Evolutionary conservation across 768 basidiomycete species (phyloP).

Genomic region (Amanita pallidorosea): DNA sequence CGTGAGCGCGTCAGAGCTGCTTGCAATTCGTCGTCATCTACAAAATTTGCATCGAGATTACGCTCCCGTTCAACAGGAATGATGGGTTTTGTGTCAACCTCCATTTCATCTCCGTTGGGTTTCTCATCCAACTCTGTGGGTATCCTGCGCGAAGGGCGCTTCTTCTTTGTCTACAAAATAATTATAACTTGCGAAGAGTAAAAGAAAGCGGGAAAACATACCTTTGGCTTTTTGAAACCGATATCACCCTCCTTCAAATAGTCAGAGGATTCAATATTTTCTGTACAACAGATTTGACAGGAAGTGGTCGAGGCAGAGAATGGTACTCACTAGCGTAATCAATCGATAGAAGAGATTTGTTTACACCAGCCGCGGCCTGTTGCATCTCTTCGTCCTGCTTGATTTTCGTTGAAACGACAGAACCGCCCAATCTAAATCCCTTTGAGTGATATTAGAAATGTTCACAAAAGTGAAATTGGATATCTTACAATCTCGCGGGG

Average conservation of each 20-base stretch:
- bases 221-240: conserved; percentile 95
- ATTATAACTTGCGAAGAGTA: conserved; percentile 6
- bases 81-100: conserved; percentile 68
- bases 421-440: conserved; percentile 82
- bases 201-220: conserved; percentile 36
- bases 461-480: neutral
- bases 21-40: conserved; percentile 98
- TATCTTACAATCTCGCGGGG: conserved; percentile 51
- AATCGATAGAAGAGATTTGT: conserved; percentile 73
- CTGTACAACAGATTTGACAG: conserved; percentile 25
- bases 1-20: conserved; percentile 82
- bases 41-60: conserved; percentile 80
- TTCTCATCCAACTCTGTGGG: conserved; percentile 40
- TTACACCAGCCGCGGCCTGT: conserved; percentile 51
- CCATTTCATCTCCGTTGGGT: conserved; percentile 51
- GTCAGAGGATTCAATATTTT: conserved; percentile 80
- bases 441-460: conserved; percentile 19
- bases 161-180: conserved; percentile 76
- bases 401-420: conserved; percentile 28
- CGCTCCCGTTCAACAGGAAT: conserved; percentile 42
- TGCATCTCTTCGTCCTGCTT: conserved; percentile 35
- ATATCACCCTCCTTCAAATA: conserved; percentile 86
- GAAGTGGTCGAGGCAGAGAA: neutral
- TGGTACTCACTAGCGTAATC: conserved; percentile 76
- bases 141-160: conserved; percentile 61